A percentile compares a stretch with the other conserved stretches of the same genome.
Conservation (phyloP, 1,284 basidiomycete species). For the Anthracocystis walkeri region DNA sequence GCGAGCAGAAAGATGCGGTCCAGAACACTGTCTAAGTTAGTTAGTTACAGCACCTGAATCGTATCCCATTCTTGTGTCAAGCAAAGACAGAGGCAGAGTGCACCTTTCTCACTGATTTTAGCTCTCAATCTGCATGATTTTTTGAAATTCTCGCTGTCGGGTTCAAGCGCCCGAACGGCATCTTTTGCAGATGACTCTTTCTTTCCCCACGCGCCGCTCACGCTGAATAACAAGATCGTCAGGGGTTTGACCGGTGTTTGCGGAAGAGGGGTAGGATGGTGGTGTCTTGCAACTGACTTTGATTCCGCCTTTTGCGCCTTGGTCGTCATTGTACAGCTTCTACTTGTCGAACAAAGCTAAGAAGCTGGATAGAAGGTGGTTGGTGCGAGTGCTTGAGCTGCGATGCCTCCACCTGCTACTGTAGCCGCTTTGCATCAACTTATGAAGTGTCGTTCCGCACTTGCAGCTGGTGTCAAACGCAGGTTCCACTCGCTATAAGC, state of each 20-base stretch:
- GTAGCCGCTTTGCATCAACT: not conserved
- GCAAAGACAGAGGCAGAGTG: conserved; percentile 2
- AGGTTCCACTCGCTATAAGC: too few species aligned
- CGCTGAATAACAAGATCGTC: conserved; percentile 5
- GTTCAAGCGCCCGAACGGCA: not conserved
- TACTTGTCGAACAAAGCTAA: too few species aligned
- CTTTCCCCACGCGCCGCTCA: conserved; percentile 5
- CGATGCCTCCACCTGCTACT: conserved; percentile 4
- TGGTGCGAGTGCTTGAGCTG: not conserved
- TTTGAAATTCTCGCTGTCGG: conserved; percentile 2
- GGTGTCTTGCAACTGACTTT: not conserved
- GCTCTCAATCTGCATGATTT: not conserved
- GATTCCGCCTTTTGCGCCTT: not conserved
- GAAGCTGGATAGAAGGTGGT: not conserved
- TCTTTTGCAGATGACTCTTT: not conserved
- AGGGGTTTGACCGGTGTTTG: conserved; percentile 6
- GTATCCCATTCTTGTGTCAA: too few species aligned
- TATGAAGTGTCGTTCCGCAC: not conserved
- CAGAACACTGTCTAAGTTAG: too few species aligned
- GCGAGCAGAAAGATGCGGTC: not conserved
- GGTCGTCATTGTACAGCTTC: not conserved
- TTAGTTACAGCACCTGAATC: too few species aligned
- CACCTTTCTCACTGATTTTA: too few species aligned
- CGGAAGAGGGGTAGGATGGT: not conserved
- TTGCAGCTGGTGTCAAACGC: not conserved